Evolutionary conservation across 2,329 filamentous ascomycete genomes (phyloP).

Genomic region (Aspergillus fructus): DNA sequence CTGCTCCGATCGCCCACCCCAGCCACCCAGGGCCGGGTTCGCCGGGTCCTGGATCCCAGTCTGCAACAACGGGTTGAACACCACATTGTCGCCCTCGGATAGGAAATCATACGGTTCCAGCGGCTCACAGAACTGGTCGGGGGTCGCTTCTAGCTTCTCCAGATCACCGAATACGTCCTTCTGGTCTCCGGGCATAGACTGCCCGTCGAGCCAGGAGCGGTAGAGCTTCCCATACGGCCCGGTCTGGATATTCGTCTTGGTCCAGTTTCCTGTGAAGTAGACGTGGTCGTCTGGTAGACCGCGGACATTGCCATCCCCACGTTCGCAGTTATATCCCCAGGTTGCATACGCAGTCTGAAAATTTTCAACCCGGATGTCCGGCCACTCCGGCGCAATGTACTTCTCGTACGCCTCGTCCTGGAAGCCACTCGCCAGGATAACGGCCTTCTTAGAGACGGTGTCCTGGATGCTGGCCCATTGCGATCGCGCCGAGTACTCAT

Average conservation of each 20-base stretch:
- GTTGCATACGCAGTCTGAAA: not conserved
- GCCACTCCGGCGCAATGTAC: constrained; percentile 1
- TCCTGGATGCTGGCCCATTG: not conserved
- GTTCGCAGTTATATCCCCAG: constrained; percentile 2
- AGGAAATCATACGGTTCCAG: not conserved
- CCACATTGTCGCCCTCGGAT: constrained; percentile 4
- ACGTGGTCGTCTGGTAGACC: not conserved
- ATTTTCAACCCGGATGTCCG: not conserved
- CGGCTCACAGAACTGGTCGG: not conserved
- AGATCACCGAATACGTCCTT: not conserved
- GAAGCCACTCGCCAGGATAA: constrained; percentile 1
- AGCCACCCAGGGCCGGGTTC: not conserved
- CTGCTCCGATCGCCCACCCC: not conserved
- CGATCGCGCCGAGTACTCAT: not conserved
- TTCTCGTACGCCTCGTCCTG: constrained; percentile 3
- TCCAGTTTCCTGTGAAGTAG: constrained; percentile 4
- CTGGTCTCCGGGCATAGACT: not conserved
- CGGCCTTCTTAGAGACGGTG: not conserved
- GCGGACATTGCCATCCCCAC: not conserved
- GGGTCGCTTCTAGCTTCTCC: not conserved
- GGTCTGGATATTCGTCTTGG: not conserved
- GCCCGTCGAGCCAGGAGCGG: constrained; percentile 5
- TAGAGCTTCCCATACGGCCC: not conserved
- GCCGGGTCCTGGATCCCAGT: constrained; percentile 1
- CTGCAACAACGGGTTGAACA: constrained; percentile 1